Evolutionary conservation across 169 alveolate species (phyloP).

Genomic region (Perkinsus olseni): DNA sequence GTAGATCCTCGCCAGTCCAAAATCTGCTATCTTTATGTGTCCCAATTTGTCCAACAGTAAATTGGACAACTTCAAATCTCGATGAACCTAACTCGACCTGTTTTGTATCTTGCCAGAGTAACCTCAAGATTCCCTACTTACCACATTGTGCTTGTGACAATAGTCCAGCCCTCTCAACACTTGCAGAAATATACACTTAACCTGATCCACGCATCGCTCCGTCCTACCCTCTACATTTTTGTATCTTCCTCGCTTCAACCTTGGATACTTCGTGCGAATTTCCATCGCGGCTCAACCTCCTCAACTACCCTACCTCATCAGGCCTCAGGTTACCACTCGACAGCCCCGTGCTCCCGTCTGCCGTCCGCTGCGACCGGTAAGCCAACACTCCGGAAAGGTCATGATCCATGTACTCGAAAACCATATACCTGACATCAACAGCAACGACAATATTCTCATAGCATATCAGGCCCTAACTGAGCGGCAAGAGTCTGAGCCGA

Average conservation of each 20-base stretch:
- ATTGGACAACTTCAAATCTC: neutral
- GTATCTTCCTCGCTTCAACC: no score
- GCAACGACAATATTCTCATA: no score
- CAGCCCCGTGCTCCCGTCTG: neutral
- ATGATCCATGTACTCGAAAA: constrained; percentile 71
- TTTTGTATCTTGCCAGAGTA: neutral
- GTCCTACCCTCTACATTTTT: no score
- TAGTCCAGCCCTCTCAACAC: neutral
- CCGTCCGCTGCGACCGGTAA: neutral
- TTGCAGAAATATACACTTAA: neutral
- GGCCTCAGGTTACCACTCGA: neutral
- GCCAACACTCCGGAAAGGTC: constrained; percentile 63
- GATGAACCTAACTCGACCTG: neutral
- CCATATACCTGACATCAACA: constrained; percentile 32
- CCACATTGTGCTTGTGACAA: neutral
- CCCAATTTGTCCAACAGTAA: neutral
- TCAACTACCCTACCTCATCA: neutral
- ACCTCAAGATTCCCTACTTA: neutral
- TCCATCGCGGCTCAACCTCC: no score
- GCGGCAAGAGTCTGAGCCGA: no score
- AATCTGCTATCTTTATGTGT: neutral
- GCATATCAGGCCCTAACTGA: no score
- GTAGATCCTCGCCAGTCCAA: neutral
- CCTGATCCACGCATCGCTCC: neutral
- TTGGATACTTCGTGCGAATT: no score